Conservation (phyloP, 352 stramenopile genomes). For the Globisporangium emineosum region DNA sequence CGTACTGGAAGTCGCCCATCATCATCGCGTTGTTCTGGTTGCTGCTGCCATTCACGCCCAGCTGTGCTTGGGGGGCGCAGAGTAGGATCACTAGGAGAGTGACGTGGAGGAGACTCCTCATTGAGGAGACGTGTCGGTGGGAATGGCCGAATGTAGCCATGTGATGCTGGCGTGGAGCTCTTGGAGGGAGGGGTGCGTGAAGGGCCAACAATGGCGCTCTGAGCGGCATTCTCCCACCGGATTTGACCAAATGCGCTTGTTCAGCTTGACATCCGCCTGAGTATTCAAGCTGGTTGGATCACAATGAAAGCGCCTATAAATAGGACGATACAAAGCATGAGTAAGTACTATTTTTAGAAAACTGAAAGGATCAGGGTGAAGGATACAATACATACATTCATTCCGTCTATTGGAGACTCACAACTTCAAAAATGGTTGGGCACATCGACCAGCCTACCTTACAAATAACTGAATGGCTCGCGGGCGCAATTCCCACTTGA, state of each 20-base stretch:
- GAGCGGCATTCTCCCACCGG: neutral
- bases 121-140: neutral
- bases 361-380: too few relatives aligned
- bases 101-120: neutral
- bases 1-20: constrained; percentile 37
- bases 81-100: neutral
- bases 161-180: neutral
- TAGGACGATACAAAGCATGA: too few relatives aligned
- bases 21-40: neutral
- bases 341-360: too few relatives aligned
- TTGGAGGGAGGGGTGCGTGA: neutral
- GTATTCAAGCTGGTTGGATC: too few relatives aligned
- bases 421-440: neutral
- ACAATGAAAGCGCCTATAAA: too few relatives aligned
- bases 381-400: too few relatives aligned
- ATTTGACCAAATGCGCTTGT: neutral
- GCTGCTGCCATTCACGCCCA: neutral
- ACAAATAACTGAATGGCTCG: neutral
- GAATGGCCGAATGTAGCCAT: neutral
- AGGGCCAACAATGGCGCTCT: neutral
- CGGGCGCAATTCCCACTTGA: neutral
- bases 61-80: neutral
- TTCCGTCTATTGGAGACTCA: neutral
- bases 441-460: neutral
- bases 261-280: too few relatives aligned